Conservation (phyloP, 108 stramenopile species). For the Chaetoceros muelleri region DNA sequence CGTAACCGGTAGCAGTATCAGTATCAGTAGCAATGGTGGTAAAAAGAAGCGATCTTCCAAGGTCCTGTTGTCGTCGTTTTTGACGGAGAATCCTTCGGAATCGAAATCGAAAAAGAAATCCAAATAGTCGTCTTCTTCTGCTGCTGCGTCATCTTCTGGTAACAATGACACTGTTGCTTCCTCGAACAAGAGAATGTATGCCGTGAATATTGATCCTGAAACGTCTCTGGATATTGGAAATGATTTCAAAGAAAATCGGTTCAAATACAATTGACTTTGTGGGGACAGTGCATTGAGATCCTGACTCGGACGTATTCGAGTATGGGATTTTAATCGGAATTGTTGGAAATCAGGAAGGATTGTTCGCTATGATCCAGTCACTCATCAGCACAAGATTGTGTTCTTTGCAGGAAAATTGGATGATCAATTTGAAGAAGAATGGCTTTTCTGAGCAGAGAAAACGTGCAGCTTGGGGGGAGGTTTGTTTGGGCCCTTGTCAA, state of each 20-base stretch:
- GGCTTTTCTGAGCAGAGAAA: constrained; percentile 13
- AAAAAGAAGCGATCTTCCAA: too few species aligned
- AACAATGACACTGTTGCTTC: too few species aligned
- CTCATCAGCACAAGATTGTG: constrained; percentile 53
- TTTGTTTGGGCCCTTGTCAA: constrained; percentile 63
- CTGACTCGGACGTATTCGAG: constrained; percentile 21
- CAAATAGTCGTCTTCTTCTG: background rate
- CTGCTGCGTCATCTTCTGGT: too few species aligned
- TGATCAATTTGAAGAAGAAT: constrained; percentile 6
- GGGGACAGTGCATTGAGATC: constrained; percentile 45
- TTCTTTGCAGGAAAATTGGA: constrained; percentile 9
- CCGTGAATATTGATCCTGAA: constrained; percentile 22
- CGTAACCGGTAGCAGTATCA: too few species aligned
- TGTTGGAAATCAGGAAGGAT: constrained; percentile 45
- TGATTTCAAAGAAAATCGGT: background rate
- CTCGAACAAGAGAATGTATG: background rate
- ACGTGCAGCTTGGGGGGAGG: constrained; percentile 25
- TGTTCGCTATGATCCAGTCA: constrained; percentile 46
- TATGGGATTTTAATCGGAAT: constrained; percentile 20
- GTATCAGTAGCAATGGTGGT: too few species aligned
- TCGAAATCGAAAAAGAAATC: background rate
- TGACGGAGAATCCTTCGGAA: too few species aligned
- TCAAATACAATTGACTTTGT: constrained; percentile 14
- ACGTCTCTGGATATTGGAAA: constrained; percentile 15
- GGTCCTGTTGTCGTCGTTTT: too few species aligned